These are phyloP conservation scores for Alloascoidea africana DNA, from an alignment of 805 yeast genomes.

Conservation along the genomic window DNA sequence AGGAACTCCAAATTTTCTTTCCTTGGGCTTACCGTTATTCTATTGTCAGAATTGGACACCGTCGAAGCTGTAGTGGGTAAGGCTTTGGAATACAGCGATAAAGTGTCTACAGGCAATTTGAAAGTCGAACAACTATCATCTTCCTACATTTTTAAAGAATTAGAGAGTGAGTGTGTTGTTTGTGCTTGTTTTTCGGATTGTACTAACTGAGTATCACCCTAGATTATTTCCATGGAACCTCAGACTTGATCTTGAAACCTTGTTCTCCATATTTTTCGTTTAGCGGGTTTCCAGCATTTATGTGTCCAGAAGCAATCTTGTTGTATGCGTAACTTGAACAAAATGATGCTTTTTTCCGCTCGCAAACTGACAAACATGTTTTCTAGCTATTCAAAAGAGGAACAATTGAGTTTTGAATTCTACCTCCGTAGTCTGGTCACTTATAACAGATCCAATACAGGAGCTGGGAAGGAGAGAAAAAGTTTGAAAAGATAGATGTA, in stretches of 20 bases:
- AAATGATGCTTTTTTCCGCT: no score
- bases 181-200: not conserved
- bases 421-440: no score
- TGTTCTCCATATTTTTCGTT: not conserved
- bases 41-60: not conserved
- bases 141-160: not conserved
- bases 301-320: not conserved
- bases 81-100: not conserved
- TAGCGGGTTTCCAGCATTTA: not conserved
- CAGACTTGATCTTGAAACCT: not conserved
- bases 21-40: slow-evolving; percentile 1
- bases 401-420: no score
- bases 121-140: not conserved
- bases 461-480: no score
- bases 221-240: not conserved
- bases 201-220: not conserved
- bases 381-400: no score
- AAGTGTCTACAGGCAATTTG: not conserved
- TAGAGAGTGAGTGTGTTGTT: not conserved
- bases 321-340: not conserved
- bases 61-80: not conserved
- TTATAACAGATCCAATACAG: no score
- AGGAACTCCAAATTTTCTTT: no score
- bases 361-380: no score
- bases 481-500: no score